Base-by-base conservation (phyloP, 2,329 filamentous ascomycete species). In the Xylariaceae sp. region DNA sequence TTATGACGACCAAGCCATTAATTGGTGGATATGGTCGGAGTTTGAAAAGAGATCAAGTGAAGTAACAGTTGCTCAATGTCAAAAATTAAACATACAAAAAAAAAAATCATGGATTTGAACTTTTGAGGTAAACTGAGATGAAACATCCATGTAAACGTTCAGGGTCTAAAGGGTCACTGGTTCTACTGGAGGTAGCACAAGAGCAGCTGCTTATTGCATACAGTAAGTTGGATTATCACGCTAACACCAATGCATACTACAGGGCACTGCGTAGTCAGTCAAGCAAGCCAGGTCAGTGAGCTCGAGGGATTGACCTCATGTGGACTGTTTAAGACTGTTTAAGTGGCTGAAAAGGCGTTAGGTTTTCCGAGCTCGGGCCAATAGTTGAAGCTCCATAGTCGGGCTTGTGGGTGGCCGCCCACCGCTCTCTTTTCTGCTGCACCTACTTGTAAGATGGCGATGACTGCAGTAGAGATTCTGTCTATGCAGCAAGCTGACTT, bases 371-470 rank as follows among this genome's bases (percentile, higher is more conserved):
- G 33, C 29, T 42, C 37, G 33, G 21, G 40, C 57, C 57, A 60
- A 60, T 60, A 18, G 29, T 11, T 39, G 32, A 32, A 39, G 44
- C 47, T 55, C 55, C 51, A 55, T 48, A 36, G 54, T 58, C 57
- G 57, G 54, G 58, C 39, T 35, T 50, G 44, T 52, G 39, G 47
- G 42, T 46, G 23, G 39, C 42, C 39, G 37, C 41, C 46, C 29
- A 36, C 33, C 13, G 8, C 37, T 48, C 15, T 32, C 33, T 35
- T 35, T 47, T n/a, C 35, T 11, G 29, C 37, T 36, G 20, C 11
- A 16, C 11, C 15, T 3, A 29, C 9, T 29, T 35, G 20, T 13
- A n/a, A 26, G 11, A 10, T 29, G n/a, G 15, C 16, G 9, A 15
- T 30, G 4, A 32, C 30, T 16, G 16, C 20, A 49, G 36, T 20